These are phyloP conservation scores for Ligustrum vulgare DNA, from an alignment of 257 asterid genomes.

Conservation along the genomic window DNA sequence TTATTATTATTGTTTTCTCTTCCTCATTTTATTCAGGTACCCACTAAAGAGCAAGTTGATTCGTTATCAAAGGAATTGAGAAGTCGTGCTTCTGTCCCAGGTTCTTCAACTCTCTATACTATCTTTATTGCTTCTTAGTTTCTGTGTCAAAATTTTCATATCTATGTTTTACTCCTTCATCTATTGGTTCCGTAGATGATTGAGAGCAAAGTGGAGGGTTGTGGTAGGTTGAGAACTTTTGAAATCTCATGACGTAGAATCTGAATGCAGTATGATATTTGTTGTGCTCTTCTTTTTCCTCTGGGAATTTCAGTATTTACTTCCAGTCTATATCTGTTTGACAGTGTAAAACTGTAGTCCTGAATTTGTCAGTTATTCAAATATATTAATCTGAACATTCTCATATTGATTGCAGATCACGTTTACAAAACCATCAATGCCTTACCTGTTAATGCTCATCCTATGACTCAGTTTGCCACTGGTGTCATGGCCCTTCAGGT, in stretches of 20 bases:
- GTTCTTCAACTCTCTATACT: slow-evolving; percentile 38
- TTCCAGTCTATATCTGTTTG: not conserved
- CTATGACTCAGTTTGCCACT: slow-evolving; percentile 94
- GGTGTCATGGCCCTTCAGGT: slow-evolving; percentile 99
- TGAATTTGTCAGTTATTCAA: slow-evolving; percentile 8
- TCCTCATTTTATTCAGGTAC: slow-evolving; percentile 56
- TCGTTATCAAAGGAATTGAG: slow-evolving; percentile 83
- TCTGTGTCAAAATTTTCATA: not conserved
- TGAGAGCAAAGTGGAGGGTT: not conserved
- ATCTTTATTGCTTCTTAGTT: not conserved
- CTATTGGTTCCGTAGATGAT: not conserved
- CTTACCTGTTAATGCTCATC: slow-evolving; percentile 79
- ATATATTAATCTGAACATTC: slow-evolving; percentile 16
- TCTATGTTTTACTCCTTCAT: not conserved
- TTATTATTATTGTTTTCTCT: slow-evolving; percentile 3
- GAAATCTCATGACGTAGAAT: not conserved
- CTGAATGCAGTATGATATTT: not conserved
- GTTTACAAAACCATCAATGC: slow-evolving; percentile 80
- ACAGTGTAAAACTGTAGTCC: not conserved
- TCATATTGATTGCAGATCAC: slow-evolving; percentile 63
- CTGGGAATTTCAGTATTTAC: slow-evolving; percentile 2
- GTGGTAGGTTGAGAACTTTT: not conserved
- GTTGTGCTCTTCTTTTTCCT: slow-evolving; percentile 5
- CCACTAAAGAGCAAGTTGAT: slow-evolving; percentile 90
- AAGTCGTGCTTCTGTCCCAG: slow-evolving; percentile 89